A percentile compares a stretch with the other conserved stretches of the same genome.
These are phyloP conservation scores for Suhomyces atakaporum DNA, from an alignment of 1,139 yeast species.

Conservation along the genomic window DNA sequence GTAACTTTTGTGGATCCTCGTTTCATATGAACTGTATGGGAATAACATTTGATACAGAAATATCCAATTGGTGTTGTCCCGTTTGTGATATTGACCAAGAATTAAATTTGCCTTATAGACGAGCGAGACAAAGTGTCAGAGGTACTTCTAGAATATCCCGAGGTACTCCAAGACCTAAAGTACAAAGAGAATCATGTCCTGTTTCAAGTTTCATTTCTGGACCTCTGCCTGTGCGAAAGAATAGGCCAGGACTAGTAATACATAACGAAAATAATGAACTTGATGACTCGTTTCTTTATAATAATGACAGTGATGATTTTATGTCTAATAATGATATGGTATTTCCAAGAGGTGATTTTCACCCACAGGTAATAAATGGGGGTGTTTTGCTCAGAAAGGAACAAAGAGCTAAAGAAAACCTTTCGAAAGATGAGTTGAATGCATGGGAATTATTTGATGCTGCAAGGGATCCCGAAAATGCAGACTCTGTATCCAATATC, in stretches of 20 bases:
- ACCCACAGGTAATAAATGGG: conserved; percentile 37
- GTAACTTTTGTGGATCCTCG: conserved; percentile 35
- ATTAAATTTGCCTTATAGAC: conserved; percentile 14
- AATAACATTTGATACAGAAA: conserved; percentile 14
- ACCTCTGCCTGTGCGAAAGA: not conserved
- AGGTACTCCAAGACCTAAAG: not conserved
- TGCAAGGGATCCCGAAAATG: conserved; percentile 20
- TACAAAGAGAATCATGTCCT: not conserved
- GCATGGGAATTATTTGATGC: conserved; percentile 46
- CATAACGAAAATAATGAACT: conserved; percentile 37
- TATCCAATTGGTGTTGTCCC: conserved; percentile 43
- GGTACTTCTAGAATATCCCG: not conserved
- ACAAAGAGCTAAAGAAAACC: conserved; percentile 28
- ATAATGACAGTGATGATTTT: conserved; percentile 14
- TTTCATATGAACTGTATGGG: conserved; percentile 44
- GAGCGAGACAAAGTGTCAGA: not conserved
- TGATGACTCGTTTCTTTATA: conserved; percentile 38
- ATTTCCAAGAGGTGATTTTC: not conserved
- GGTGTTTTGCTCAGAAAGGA: conserved; percentile 44
- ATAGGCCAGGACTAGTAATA: conserved; percentile 26
- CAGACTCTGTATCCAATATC: not conserved
- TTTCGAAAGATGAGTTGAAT: conserved; percentile 39
- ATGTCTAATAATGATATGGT: not conserved
- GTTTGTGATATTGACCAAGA: conserved; percentile 45
- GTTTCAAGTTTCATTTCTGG: not conserved